Base-by-base conservation (phyloP, 192 early-diverging fungal genomes). In the Linderina pennispora region DNA sequence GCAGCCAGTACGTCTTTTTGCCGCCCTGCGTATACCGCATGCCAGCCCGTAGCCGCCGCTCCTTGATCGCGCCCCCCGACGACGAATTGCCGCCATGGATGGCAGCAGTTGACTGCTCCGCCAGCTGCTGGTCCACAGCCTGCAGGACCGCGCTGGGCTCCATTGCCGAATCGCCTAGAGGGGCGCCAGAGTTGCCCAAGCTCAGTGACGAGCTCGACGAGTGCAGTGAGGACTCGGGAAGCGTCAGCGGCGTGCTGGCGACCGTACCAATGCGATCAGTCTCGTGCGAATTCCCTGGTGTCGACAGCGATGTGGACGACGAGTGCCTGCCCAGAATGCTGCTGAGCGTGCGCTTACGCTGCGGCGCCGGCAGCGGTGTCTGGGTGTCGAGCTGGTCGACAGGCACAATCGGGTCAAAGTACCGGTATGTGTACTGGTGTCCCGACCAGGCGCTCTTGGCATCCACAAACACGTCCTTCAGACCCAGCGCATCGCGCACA, bases 401-500 rank as follows among this genome's bases (percentile, higher is more conserved):
- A 13, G 81, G 80, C 24, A 80, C 86, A 7, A 80, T 74, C 1
- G 86, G 80, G 31, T 87, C 87, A 78, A 91, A 89, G 8, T 86
- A 74, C 37, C 76, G 51, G 71, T 90, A 90, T 13, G 72, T 90
- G 65, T 92, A 92, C 18, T 72, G 68, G 2, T 84, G 80, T 0
- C 91, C 91, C 13, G 78, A 74, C 46, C 89, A 74, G 4, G 90
- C 89, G 50, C 87, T 85, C 15, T 80, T 45, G 0, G 85, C 79
- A 46, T 97, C 94, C 48, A 86, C 68, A 8, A 90, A 43, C 10
- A 97, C 81, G 43, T 97, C 94, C 47, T 84, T 82, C 26, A 90
- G 48, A 0, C 94, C 92, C 32, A 89, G 45, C 6, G 86, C 83
- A 40, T 97, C 94, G 21, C 79, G 72, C 19, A 92, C 56, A 3